Evolutionary conservation across 1,284 basidiomycete species (phyloP), one percentile per base, ranked within the genome.

Genomic region (Phellopilus nigrolimitatus): DNA sequence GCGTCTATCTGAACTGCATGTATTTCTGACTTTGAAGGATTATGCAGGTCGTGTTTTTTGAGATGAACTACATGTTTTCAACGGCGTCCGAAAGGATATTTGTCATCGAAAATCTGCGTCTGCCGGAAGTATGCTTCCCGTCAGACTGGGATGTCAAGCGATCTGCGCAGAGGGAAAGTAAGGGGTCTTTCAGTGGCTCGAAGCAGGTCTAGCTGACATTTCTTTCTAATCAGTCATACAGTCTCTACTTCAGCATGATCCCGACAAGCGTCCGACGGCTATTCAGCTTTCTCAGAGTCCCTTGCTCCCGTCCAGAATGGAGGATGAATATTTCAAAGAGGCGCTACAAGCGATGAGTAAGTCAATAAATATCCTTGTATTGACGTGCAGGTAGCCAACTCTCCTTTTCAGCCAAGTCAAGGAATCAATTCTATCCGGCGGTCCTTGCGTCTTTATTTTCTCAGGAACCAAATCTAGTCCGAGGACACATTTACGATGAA

Each of bases 1-100:
- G 21, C 37, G 22, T 30, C 38, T 55, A 28, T 39, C 27, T 7
- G 4, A n/a, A 21, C 15, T 53, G 5, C 21, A 15, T 5, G 28
- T 40, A n/a, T 45, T 41, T 19, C 15, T 54, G n/a, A 38, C 54
- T 36, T 37, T 37, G 10, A 37, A 15, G 3, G 34, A 25, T 43
- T 27, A 13, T 28, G 38, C 40, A 91, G 86, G 86, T 98, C 60
- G 94, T 97, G 24, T 95, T 97, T 68, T 98, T 98, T 63, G 95
- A 98, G 71, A 97, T 97, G 93, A 93, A 94, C 64, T 92, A 88
- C 71, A 61, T 66, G 17, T 95, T 97, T 69, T 75, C 78, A n/a
- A 97, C 95, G 0, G 84, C 82, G 2, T 80, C 91, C 49, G 95
- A 98, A 64, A 82, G 95, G 12, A 88, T 91, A 39, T 79, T 79